Evolutionary conservation across 495 filamentous ascomycete genomes (phyloP).

Genomic region (Wilcoxina mikolae): DNA sequence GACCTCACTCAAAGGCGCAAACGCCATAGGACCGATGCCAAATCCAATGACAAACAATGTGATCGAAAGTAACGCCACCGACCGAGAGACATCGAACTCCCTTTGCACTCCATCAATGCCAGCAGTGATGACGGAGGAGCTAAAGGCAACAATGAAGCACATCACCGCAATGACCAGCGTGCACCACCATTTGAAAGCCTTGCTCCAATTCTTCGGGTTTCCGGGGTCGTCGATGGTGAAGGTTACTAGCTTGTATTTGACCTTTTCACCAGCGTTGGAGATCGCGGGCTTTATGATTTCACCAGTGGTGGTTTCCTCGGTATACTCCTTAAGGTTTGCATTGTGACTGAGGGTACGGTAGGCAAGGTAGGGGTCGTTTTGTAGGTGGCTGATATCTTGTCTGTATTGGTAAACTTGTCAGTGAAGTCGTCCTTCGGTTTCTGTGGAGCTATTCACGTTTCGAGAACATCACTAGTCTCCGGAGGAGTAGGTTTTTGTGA

Average conservation of each 20-base stretch:
- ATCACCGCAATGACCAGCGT: constrained; percentile 51
- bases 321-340: constrained; percentile 52
- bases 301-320: constrained; percentile 42
- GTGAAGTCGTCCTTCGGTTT: no score
- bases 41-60: constrained; percentile 69
- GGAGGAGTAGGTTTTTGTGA: neutral
- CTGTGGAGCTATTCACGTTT: neutral
- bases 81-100: constrained; percentile 47
- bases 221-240: constrained; percentile 51
- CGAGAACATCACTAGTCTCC: neutral
- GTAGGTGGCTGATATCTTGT: constrained; percentile 5
- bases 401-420: neutral
- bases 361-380: constrained; percentile 38
- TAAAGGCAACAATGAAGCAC: constrained; percentile 52
- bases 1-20: constrained; percentile 63
- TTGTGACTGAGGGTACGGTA: constrained; percentile 44
- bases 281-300: constrained; percentile 42
- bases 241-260: constrained; percentile 56
- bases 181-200: constrained; percentile 49
- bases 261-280: constrained; percentile 39
- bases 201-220: constrained; percentile 57
- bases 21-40: constrained; percentile 65
- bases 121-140: constrained; percentile 51
- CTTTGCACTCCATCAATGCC: constrained; percentile 46
- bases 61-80: constrained; percentile 52